Evolutionary conservation across 345 rosid genomes (phyloP).

Genomic region (Combretum micranthum): DNA sequence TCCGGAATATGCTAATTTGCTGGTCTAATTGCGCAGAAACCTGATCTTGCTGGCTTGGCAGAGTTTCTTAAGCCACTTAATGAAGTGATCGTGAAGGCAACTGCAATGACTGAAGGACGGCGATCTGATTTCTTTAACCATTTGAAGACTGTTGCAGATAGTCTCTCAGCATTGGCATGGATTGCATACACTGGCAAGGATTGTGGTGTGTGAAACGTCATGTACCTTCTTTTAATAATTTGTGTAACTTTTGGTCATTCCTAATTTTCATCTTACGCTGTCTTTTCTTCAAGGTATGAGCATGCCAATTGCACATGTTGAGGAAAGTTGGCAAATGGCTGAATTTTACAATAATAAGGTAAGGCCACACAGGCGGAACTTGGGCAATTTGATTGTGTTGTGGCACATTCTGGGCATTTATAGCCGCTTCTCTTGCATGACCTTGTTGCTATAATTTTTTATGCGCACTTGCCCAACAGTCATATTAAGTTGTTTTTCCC

Average conservation of each 20-base stretch:
- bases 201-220: conserved; percentile 50
- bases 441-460: conserved; percentile 1
- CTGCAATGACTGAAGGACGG: conserved; percentile 70
- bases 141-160: conserved; percentile 69
- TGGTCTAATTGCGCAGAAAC: conserved; percentile 54
- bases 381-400: too few species aligned
- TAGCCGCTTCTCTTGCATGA: background rate
- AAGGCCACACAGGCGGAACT: background rate
- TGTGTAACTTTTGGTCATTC: conserved; percentile 1
- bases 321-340: conserved; percentile 99
- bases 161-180: conserved; percentile 89
- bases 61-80: conserved; percentile 83
- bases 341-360: conserved; percentile 99
- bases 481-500: too few species aligned
- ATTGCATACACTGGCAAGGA: conserved; percentile 89
- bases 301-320: conserved; percentile 96
- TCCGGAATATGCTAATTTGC: background rate
- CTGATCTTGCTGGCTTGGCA: conserved; percentile 58
- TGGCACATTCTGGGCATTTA: too few species aligned
- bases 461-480: too few species aligned
- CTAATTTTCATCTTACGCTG: conserved; percentile 2
- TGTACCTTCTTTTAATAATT: background rate
- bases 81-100: conserved; percentile 69
- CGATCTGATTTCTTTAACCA: conserved; percentile 89
- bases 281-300: conserved; percentile 66